These are phyloP conservation scores for Yamadazyma conglobata DNA, from an alignment of 1,139 yeast species.

Conservation along the genomic window DNA sequence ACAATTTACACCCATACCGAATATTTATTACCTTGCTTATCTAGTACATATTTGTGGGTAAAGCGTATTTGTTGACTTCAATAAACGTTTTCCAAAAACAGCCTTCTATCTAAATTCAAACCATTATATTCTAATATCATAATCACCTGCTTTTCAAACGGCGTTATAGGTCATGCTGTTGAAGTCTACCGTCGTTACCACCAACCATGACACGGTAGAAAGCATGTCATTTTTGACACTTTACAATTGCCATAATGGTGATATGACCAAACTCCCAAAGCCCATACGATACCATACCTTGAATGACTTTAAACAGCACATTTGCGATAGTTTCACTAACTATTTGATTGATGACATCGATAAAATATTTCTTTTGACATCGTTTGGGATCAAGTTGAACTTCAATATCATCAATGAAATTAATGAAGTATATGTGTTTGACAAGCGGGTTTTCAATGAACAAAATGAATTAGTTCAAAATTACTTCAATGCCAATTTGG, in stretches of 20 bases:
- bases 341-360: conserved; percentile 36
- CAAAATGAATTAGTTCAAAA: conserved; percentile 8
- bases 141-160: no score
- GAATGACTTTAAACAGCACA: conserved; percentile 42
- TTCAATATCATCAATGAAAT: conserved; percentile 45
- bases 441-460: conserved; percentile 48
- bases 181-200: no score
- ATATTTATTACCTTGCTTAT: no score
- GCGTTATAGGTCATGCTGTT: no score
- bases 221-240: conserved; percentile 27
- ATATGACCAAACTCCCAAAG: conserved; percentile 32
- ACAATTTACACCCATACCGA: no score
- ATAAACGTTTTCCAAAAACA: no score
- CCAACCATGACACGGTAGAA: conserved; percentile 8
- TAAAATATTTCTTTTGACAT: conserved; percentile 57
- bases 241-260: conserved; percentile 42
- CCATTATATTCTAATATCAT: no score
- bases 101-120: no score
- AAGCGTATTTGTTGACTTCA: no score
- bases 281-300: conserved; percentile 43
- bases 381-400: conserved; percentile 62
- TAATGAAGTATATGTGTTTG: conserved; percentile 56
- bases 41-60: no score
- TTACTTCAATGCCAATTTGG: conserved; percentile 16
- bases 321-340: conserved; percentile 28